Evolutionary conservation across 306 rosid species (phyloP).

Genomic region (Sindora glabra): DNA sequence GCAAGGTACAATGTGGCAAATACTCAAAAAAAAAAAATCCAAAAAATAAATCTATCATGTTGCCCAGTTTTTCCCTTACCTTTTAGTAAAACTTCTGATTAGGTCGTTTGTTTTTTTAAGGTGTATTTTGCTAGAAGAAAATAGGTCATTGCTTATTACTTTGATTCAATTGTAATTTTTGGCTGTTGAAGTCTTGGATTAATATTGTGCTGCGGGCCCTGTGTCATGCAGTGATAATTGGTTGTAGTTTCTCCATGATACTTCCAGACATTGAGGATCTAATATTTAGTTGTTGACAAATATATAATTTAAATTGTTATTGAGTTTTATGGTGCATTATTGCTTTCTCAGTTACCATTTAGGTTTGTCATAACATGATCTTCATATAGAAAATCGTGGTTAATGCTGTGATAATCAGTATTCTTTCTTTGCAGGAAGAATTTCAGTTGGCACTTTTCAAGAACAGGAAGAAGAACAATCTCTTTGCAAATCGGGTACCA

Average conservation of each 20-base stretch:
- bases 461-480: slow-evolving; percentile 59
- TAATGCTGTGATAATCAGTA: background rate
- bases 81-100: too few species aligned
- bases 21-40: too few species aligned
- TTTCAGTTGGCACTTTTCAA: slow-evolving; percentile 84
- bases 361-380: background rate
- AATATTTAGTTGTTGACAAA: too few species aligned
- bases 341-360: background rate
- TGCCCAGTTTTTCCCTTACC: too few species aligned
- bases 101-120: too few species aligned
- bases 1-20: slow-evolving; percentile 45
- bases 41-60: background rate
- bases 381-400: background rate
- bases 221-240: too few species aligned
- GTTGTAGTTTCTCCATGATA: too few species aligned
- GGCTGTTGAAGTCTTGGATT: too few species aligned
- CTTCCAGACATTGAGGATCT: too few species aligned
- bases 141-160: background rate
- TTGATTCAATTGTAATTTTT: background rate
- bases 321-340: background rate
- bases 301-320: too few species aligned
- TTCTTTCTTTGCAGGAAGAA: slow-evolving; percentile 78
- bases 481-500: slow-evolving; percentile 79
- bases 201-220: too few species aligned
- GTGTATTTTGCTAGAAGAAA: background rate